Evolutionary conservation across 2,329 filamentous ascomycete species (phyloP).

Genomic region (Aspergillus quadricinctus): DNA sequence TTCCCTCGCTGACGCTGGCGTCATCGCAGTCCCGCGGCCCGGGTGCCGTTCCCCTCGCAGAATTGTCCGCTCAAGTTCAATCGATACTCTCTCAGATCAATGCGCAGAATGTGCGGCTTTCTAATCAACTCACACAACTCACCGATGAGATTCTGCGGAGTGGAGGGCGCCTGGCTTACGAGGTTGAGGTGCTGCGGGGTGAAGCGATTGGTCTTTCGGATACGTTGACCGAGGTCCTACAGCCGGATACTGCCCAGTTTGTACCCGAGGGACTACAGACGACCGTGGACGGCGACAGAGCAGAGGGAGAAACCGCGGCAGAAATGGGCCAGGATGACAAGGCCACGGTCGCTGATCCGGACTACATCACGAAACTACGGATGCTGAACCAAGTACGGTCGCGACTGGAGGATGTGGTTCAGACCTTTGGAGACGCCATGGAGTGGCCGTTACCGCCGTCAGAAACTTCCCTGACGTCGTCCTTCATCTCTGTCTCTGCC

Average conservation of each 20-base stretch:
- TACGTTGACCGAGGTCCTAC: conserved; percentile 66
- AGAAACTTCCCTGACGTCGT: conserved; percentile 76
- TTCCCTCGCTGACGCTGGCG: conserved; percentile 62
- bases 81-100: conserved; percentile 81
- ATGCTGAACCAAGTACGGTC: conserved; percentile 76
- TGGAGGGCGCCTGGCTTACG: conserved; percentile 82
- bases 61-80: conserved; percentile 77
- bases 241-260: conserved; percentile 69
- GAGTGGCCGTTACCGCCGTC: conserved; percentile 89
- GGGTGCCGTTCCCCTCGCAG: conserved; percentile 59
- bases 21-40: conserved; percentile 40
- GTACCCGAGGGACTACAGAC: conserved; percentile 48
- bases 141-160: conserved; percentile 93
- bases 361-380: conserved; percentile 72
- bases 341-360: conserved; percentile 46
- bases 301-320: not conserved
- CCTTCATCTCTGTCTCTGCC: conserved; percentile 84
- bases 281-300: conserved; percentile 2
- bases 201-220: conserved; percentile 80
- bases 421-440: conserved; percentile 91
- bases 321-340: conserved; percentile 1
- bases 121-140: conserved; percentile 75
- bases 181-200: conserved; percentile 88
- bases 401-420: conserved; percentile 84
- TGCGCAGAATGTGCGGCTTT: conserved; percentile 78